Percentiles rank a stretch among this genome's conserved stretches.
These are phyloP conservation scores for Hyaloscypha bicolor DNA, from an alignment of 495 filamentous ascomycete species.

Conservation along the genomic window DNA sequence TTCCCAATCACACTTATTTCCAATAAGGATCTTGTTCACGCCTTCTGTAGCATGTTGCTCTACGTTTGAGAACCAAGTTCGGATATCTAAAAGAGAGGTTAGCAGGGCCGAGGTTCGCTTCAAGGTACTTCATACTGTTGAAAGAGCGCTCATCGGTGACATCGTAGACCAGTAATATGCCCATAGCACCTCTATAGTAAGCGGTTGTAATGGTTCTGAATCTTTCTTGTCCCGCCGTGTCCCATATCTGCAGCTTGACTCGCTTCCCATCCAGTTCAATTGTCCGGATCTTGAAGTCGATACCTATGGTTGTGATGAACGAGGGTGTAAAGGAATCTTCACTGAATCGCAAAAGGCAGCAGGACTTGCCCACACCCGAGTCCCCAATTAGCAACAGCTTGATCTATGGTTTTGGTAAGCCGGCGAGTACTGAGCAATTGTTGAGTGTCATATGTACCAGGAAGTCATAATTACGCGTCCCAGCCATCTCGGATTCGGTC, in stretches of 20 bases:
- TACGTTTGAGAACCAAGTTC: conserved; percentile 99
- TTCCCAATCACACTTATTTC: conserved; percentile 99
- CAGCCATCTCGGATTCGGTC: conserved; percentile 67
- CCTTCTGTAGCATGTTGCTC: conserved; percentile 99
- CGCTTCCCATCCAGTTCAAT: conserved; percentile 98
- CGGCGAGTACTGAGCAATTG: not conserved
- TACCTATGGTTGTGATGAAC: conserved; percentile 99
- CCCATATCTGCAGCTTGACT: conserved; percentile 99
- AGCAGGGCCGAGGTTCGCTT: conserved; percentile 1
- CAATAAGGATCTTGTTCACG: conserved; percentile 99
- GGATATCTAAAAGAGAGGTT: conserved; percentile 69
- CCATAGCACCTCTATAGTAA: conserved; percentile 98
- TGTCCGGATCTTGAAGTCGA: conserved; percentile 99
- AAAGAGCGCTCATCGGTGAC: conserved; percentile 97
- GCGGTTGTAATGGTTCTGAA: conserved; percentile 99
- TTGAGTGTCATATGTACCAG: conserved; percentile 58
- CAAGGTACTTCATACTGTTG: conserved; percentile 69
- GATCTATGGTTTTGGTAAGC: conserved; percentile 63
- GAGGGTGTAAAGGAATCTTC: conserved; percentile 98
- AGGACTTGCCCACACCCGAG: conserved; percentile 97
- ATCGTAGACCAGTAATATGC: conserved; percentile 96
- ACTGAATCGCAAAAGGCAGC: conserved; percentile 96
- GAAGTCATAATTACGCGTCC: conserved; percentile 98
- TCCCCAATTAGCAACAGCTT: conserved; percentile 98
- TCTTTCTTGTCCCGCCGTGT: conserved; percentile 96